phyloP scores from a whole-genome alignment of 805 yeast species.

The Candida ficus region DNA sequence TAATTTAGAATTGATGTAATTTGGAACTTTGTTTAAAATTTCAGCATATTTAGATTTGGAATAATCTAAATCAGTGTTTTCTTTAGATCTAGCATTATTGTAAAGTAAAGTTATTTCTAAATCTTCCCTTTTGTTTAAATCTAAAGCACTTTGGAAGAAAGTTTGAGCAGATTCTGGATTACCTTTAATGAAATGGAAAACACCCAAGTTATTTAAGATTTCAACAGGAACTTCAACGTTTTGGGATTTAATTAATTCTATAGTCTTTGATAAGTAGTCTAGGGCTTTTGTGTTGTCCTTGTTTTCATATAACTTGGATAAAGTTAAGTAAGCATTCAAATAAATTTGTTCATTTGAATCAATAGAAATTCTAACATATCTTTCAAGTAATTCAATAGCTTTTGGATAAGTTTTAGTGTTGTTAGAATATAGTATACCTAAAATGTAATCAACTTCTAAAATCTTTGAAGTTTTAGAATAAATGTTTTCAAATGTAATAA shows the following conservation, averaged over 20 bases:
- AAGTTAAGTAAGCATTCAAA: slow-evolving; percentile 58
- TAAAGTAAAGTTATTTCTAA: slow-evolving; percentile 46
- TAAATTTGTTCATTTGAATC: slow-evolving; percentile 55
- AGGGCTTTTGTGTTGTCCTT: slow-evolving; percentile 65
- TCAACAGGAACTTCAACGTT: slow-evolving; percentile 42
- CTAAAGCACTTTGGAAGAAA: slow-evolving; percentile 47
- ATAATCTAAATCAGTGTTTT: slow-evolving; percentile 31
- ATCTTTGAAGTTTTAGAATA: slow-evolving; percentile 61
- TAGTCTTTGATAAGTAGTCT: slow-evolving; percentile 54
- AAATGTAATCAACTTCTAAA: slow-evolving; percentile 66
- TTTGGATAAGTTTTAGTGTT: slow-evolving; percentile 31
- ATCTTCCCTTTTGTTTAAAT: slow-evolving; percentile 25
- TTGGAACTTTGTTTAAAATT: slow-evolving; percentile 57
- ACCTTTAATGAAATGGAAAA: slow-evolving; percentile 64
- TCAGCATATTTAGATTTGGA: slow-evolving; percentile 40
- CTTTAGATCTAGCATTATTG: slow-evolving; percentile 75
- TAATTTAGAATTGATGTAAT: slow-evolving; percentile 68
- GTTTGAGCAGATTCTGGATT: slow-evolving; percentile 53
- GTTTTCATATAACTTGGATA: slow-evolving; percentile 67
- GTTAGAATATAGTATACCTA: slow-evolving; percentile 67
- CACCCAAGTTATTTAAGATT: slow-evolving; percentile 80
- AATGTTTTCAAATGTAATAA: slow-evolving; percentile 74
- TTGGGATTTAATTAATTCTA: slow-evolving; percentile 37
- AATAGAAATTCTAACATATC: slow-evolving; percentile 58
- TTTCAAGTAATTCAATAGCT: slow-evolving; percentile 63